A percentile compares a stretch with the other conserved stretches of the same genome.
Evolutionary conservation across 305 asterid species (phyloP).

Genomic region (Withania somnifera): DNA sequence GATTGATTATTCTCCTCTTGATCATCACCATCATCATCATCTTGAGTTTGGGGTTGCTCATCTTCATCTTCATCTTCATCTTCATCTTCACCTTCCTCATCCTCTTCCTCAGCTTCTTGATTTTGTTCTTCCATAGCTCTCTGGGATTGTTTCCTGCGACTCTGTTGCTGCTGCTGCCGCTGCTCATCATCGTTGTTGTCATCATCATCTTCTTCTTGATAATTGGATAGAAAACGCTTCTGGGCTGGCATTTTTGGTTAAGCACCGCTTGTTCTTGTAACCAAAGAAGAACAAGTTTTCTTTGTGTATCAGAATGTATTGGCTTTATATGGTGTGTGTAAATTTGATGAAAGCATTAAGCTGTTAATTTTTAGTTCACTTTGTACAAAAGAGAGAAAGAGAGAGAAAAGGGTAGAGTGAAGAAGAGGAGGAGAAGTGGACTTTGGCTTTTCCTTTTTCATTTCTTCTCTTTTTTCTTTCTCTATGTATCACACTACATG

Average conservation of each 20-base stretch:
- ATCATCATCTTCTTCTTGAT: neutral
- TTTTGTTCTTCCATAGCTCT: neutral
- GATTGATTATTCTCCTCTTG: constrained; percentile 4
- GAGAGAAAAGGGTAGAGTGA: neutral
- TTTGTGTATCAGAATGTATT: neutral
- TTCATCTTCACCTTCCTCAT: neutral
- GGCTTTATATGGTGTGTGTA: neutral
- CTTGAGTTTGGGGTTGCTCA: neutral
- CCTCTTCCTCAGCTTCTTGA: constrained; percentile 2
- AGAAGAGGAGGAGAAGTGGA: neutral
- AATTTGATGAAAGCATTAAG: neutral
- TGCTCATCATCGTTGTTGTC: too few relatives aligned
- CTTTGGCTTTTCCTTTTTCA: neutral
- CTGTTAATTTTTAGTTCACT: neutral
- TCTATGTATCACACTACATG: too few relatives aligned
- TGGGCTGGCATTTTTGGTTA: constrained; percentile 10
- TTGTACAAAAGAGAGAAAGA: neutral
- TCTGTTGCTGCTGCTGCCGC: neutral
- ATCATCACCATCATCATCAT: constrained; percentile 3
- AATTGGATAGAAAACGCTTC: constrained; percentile 6
- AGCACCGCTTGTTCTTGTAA: neutral
- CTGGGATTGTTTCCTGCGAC: constrained; percentile 6
- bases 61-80: neutral
- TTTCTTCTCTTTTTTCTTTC: too few relatives aligned
- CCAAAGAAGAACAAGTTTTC: neutral